These are phyloP conservation scores for Rhizophora apiculata DNA, from an alignment of 345 rosid genomes.

Conservation along the genomic window DNA sequence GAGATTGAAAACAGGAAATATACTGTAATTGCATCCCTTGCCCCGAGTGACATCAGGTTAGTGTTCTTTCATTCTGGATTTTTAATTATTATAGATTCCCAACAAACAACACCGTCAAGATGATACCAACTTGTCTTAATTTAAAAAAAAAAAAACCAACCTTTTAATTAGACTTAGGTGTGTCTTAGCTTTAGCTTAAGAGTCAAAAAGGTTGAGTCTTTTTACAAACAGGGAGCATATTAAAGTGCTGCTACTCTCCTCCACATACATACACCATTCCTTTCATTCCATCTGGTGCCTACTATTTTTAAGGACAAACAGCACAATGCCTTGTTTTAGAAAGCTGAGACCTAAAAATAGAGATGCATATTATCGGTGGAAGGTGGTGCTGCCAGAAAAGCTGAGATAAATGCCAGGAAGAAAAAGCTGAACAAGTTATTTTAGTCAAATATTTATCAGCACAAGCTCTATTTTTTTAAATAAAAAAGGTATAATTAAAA, in stretches of 20 bases:
- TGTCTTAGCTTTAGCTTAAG: conserved; percentile 21
- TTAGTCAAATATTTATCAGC: conserved; percentile 3
- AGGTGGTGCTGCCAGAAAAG: conserved; percentile 19
- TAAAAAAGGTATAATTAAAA: too few relatives aligned
- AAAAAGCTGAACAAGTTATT: not conserved
- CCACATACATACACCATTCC: not conserved
- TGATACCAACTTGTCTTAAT: too few relatives aligned
- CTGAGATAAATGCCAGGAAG: not conserved
- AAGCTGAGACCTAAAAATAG: conserved; percentile 36
- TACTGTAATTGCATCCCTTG: too few relatives aligned
- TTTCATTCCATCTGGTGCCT: conserved; percentile 38
- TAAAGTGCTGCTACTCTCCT: not conserved
- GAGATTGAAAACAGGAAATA: too few relatives aligned
- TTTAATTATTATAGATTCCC: too few relatives aligned
- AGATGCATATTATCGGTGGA: conserved; percentile 34
- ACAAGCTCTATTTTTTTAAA: not conserved
- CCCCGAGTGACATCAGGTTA: too few relatives aligned
- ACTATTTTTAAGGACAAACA: conserved; percentile 51
- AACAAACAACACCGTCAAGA: too few relatives aligned
- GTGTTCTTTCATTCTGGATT: too few relatives aligned
- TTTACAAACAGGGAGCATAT: conserved; percentile 25
- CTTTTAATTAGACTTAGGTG: not conserved
- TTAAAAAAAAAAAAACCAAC: too few relatives aligned
- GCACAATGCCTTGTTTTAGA: conserved; percentile 56
- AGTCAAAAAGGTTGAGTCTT: conserved; percentile 28